A percentile compares a stretch with the other conserved stretches of the same genome.
phyloP scores from a whole-genome alignment of 441 rosid genomes.

The Gossypium davidsonii region DNA sequence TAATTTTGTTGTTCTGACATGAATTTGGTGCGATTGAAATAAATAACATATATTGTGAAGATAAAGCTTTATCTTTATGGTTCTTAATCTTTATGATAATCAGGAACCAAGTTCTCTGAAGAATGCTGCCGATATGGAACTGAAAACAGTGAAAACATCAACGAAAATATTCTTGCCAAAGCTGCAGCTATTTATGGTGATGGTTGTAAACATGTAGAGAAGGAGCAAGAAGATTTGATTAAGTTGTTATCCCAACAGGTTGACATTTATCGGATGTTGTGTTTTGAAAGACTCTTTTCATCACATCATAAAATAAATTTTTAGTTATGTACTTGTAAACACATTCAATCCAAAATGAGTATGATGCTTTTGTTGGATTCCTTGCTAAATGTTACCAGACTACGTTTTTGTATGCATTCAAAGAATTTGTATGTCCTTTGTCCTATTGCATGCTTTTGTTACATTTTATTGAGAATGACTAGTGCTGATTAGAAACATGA shows the following conservation, averaged over 20 bases:
- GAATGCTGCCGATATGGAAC: slow-evolving; percentile 79
- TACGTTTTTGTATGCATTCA: neutral
- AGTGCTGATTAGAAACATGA: slow-evolving; percentile 1
- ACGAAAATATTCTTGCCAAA: slow-evolving; percentile 69
- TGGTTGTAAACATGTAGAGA: slow-evolving; percentile 76
- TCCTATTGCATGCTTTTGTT: slow-evolving; percentile 1
- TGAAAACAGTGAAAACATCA: slow-evolving; percentile 56
- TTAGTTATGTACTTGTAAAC: slow-evolving; percentile 3
- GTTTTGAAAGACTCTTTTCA: neutral
- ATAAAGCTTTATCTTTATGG: neutral
- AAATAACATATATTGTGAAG: neutral
- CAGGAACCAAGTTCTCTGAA: slow-evolving; percentile 85
- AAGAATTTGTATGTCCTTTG: neutral
- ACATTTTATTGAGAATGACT: neutral
- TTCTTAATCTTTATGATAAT: slow-evolving; percentile 21
- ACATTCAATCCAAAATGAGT: neutral
- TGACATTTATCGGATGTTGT: neutral
- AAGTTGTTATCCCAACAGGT: slow-evolving; percentile 17
- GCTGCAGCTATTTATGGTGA: slow-evolving; percentile 91
- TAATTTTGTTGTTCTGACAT: slow-evolving; percentile 1
- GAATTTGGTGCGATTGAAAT: neutral
- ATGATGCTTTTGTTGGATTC: neutral
- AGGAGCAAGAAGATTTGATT: slow-evolving; percentile 52
- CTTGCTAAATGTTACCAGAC: neutral
- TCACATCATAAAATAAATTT: neutral